Evolutionary conservation across 306 rosid species (phyloP), one percentile per base, ranked within the genome.

Genomic region (Citrullus mucosospermus): DNA sequence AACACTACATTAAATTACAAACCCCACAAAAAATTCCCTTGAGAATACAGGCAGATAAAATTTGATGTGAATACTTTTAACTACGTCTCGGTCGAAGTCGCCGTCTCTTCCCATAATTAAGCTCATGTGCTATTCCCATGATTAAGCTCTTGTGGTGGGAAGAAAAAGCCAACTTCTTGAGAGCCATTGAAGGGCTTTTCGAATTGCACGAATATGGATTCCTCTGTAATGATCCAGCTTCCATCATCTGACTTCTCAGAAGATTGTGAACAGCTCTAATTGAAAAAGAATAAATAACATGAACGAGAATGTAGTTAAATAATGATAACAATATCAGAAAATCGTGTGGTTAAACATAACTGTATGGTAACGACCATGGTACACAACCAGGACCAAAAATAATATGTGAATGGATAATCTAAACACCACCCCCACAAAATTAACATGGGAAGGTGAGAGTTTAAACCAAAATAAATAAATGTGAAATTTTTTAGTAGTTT

Each of bases 191-290:
- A 74, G 30, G 87, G 79, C 79, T 87, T 84, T 69, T 93, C 97
- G 32, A 25, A 63, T 79, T 93, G 96, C 78, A 85, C 90, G 48
- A 88, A 77, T 63, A 86, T 86, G 48, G 91, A 85, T 84, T 93
- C 98, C 83, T 91, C 94, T 9, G 80, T 82, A 75, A 91, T 88
- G 70, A 82, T 78, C 94, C 98, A 91, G 58, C 84, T 88, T 59
- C 84, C 76, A 36, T 46, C 39, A 61, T 58, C 46, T 51, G 80
- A 62, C 58, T 78, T 86, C 38, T 86, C 86, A 10, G 36, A 56
- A 79, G 76, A 75, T 79, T 67, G 81, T 32, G 82, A 85, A 75
- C 96, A 90, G 83, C 84, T 90, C 96, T 93, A 83, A 74, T 25
- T 1, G 4, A 76, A n/a, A 44, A n/a, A 39, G 65, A 61, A 59